Percentiles rank a stretch among this genome's conserved stretches.
phyloP scores from a whole-genome alignment of 108 stramenopile species.

The Epipyxis sp. region DNA sequence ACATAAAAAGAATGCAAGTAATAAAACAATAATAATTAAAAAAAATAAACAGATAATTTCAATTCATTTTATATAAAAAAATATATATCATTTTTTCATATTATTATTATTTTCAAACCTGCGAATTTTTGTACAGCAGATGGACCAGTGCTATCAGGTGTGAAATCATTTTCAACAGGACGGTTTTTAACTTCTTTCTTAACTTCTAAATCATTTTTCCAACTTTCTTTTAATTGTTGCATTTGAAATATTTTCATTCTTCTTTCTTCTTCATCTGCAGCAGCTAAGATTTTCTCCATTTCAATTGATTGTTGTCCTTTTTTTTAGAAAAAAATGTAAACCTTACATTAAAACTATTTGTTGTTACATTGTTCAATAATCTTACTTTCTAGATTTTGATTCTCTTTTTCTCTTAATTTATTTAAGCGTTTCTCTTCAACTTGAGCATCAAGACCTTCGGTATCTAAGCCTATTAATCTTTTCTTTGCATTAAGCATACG shows the following conservation, averaged over 20 bases:
- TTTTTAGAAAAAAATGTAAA: too few relatives aligned
- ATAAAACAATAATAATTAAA: too few relatives aligned
- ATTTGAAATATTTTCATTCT: conserved; percentile 19
- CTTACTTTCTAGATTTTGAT: not conserved
- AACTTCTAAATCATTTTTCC: not conserved
- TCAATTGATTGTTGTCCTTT: conserved; percentile 9
- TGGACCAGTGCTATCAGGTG: not conserved
- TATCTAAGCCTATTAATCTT: not conserved
- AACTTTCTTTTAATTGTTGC: conserved; percentile 6
- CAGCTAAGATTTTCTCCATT: not conserved
- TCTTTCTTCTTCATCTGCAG: not conserved
- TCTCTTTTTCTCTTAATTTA: not conserved
- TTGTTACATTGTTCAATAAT: not conserved
- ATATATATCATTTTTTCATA: too few relatives aligned
- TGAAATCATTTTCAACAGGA: not conserved
- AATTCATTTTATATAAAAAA: too few relatives aligned
- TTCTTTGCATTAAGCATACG: not conserved
- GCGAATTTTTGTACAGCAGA: too few relatives aligned
- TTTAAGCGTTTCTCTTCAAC: not conserved
- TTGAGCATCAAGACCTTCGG: not conserved
- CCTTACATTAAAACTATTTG: not conserved
- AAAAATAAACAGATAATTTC: too few relatives aligned
- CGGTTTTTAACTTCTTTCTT: not conserved
- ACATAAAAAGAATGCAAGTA: too few relatives aligned
- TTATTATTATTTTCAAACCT: too few relatives aligned